Conservation (phyloP, 257 asterid species). For the Linaria vulgaris region DNA sequence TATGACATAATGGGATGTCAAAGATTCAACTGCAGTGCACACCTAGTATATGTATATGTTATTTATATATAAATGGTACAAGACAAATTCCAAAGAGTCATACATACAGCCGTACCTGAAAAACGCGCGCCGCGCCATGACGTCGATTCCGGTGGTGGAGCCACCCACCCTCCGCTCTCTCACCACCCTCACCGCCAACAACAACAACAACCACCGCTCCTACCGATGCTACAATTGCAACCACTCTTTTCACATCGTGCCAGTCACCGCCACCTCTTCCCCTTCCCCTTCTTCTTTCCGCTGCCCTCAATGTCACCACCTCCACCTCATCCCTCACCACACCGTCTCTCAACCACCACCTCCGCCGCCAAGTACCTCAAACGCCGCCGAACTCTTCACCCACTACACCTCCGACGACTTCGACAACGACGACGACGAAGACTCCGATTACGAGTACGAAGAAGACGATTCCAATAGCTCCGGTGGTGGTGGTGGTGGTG, state of each 20-base stretch:
- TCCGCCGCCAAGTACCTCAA: too few species aligned
- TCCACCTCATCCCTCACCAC: slow-evolving; percentile 21
- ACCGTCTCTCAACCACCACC: slow-evolving; percentile 15
- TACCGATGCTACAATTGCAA: slow-evolving; percentile 51
- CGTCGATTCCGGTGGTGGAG: slow-evolving; percentile 35
- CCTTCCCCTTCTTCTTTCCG: slow-evolving; percentile 14
- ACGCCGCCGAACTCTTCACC: slow-evolving; percentile 13
- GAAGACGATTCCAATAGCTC: too few species aligned
- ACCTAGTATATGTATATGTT: too few species aligned
- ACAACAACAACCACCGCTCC: slow-evolving; percentile 32
- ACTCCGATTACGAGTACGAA: not conserved
- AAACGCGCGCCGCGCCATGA: slow-evolving; percentile 15
- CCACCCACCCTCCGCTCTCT: slow-evolving; percentile 32
- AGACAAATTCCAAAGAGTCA: too few species aligned
- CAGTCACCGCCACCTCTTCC: slow-evolving; percentile 26
- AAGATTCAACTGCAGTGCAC: too few species aligned
- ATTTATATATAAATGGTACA: too few species aligned
- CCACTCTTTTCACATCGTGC: slow-evolving; percentile 42
- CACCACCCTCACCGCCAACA: slow-evolving; percentile 6
- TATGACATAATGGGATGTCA: too few species aligned
- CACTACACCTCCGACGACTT: slow-evolving; percentile 39
- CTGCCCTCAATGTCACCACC: slow-evolving; percentile 15
- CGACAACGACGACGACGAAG: slow-evolving; percentile 32
- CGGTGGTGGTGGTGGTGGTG: slow-evolving; percentile 25
- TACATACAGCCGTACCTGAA: too few species aligned